Evolutionary conservation across 73 alveolate species (phyloP).

Genomic region (Paramecium octaurelia): DNA sequence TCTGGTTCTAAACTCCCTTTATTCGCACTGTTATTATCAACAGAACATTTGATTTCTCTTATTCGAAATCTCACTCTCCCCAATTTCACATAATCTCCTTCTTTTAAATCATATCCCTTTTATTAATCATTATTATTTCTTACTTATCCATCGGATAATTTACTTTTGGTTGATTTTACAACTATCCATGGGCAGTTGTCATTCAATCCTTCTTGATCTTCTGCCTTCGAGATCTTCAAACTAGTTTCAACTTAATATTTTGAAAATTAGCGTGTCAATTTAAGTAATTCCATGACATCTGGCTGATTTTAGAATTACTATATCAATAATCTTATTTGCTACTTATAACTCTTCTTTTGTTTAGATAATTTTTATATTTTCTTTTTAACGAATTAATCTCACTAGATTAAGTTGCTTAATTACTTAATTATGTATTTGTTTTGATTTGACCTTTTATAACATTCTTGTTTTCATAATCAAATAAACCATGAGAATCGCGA

Average conservation of each 20-base stretch:
- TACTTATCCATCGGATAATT: slow-evolving; percentile 23
- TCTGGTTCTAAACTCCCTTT: not conserved
- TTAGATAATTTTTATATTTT: not conserved
- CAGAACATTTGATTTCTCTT: slow-evolving; percentile 64
- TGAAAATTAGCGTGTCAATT: not conserved
- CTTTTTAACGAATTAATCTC: not conserved
- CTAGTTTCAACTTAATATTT: slow-evolving; percentile 1
- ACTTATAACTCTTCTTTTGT: slow-evolving; percentile 29
- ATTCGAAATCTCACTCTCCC: slow-evolving; percentile 75
- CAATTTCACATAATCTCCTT: slow-evolving; percentile 76
- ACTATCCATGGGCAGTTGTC: slow-evolving; percentile 62
- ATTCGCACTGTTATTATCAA: not conserved
- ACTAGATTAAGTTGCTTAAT: not conserved
- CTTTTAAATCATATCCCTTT: slow-evolving; percentile 74
- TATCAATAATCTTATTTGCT: not conserved
- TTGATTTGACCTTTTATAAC: slow-evolving; percentile 60
- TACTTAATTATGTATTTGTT: slow-evolving; percentile 46
- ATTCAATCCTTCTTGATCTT: slow-evolving; percentile 53
- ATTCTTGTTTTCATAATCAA: slow-evolving; percentile 77
- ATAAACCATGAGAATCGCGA: slow-evolving; percentile 80
- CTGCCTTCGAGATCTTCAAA: not conserved
- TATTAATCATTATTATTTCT: not conserved
- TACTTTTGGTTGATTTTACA: slow-evolving; percentile 49
- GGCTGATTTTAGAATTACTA: not conserved
- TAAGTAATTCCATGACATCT: not conserved